Conservation (phyloP, 2,329 filamentous ascomycete genomes). For the Zymoseptoria tritici region DNA sequence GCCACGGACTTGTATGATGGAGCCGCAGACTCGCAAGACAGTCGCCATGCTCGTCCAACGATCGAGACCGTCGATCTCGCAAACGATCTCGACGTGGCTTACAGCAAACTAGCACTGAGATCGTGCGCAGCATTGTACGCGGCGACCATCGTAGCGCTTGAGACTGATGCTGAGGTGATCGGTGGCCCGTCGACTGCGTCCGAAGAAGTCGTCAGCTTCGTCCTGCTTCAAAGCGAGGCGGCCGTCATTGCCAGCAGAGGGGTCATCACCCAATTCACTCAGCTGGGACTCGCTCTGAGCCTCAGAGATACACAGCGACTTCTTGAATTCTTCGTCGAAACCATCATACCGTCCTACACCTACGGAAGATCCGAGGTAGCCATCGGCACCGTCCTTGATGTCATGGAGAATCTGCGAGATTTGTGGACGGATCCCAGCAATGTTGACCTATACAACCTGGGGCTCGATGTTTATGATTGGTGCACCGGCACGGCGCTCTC, state of each 20-base stretch:
- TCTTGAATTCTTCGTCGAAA: conserved; percentile 42
- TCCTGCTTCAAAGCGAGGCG: conserved; percentile 17
- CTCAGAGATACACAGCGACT: conserved; percentile 36
- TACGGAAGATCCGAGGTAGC: conserved; percentile 70
- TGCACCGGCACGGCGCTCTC: conserved; percentile 61
- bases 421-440: conserved; percentile 55
- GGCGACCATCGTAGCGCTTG: conserved; percentile 5
- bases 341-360: conserved; percentile 47
- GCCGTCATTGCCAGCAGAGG: conserved; percentile 20
- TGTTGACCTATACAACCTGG: conserved; percentile 56
- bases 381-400: conserved; percentile 57
- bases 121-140: conserved; percentile 19
- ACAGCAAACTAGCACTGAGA: conserved; percentile 17
- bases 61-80: conserved; percentile 36
- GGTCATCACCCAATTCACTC: conserved; percentile 18
- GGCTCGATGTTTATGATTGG: conserved; percentile 71
- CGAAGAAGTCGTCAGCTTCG: conserved; percentile 14
- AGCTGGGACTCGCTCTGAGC: conserved; percentile 20
- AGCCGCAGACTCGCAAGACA: conserved; percentile 55
- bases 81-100: conserved; percentile 32
- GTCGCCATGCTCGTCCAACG: conserved; percentile 35
- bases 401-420: conserved; percentile 56
- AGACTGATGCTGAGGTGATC: not conserved
- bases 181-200: conserved; percentile 4
- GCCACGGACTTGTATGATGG: conserved; percentile 59